Evolutionary conservation across 2,329 filamentous ascomycete genomes (phyloP), one percentile per base, ranked within the genome.

Genomic region (Fusarium luffae): DNA sequence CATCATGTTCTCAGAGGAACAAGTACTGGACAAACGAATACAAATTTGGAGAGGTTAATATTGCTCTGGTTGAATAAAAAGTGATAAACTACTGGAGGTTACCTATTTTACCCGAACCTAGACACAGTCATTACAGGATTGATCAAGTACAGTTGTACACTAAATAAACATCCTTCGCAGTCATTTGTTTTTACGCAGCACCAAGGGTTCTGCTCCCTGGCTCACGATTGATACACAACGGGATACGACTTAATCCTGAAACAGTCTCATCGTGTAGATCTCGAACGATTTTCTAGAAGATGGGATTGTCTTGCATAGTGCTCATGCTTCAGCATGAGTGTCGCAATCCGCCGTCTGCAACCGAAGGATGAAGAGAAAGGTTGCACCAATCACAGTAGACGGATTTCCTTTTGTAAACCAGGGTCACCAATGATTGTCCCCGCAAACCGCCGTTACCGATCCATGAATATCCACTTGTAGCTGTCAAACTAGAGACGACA

Each of bases 361-460:
- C 43, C 43, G 62, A 28, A 54, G 19, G 19, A 19, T 25, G 23
- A 43, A 34, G 48, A 41, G 23, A 57, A 30, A 54, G 43, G 23
- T 43, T 21, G 32, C 34, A 37, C 63, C 68, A 70, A 70, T 71
- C 68, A 70, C 14, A 54, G 34, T 21, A 28, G 19, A 30, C 43
- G 34, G 43, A 55, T 64, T 71, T 47, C 19, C n/a, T 13, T 54
- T 50, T 50, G 13, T 44, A 52, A 63, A 52, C 27, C n/a, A 54
- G 25, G 41, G 21, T 21, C 28, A 25, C 52, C 54, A 64, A 58
- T 66, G 52, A 68, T 27, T 21, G 11, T 44, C 37, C 67, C 68
- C 51, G 32, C 63, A 61, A 60, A 30, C 30, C 68, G 63, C 51
- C 14, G 46, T 63, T 62, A 11, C 34, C 34, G 34, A 37, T n/a